Evolutionary conservation across 192 early-diverging fungal species (phyloP).

Genomic region (Mortierella antarctica): DNA sequence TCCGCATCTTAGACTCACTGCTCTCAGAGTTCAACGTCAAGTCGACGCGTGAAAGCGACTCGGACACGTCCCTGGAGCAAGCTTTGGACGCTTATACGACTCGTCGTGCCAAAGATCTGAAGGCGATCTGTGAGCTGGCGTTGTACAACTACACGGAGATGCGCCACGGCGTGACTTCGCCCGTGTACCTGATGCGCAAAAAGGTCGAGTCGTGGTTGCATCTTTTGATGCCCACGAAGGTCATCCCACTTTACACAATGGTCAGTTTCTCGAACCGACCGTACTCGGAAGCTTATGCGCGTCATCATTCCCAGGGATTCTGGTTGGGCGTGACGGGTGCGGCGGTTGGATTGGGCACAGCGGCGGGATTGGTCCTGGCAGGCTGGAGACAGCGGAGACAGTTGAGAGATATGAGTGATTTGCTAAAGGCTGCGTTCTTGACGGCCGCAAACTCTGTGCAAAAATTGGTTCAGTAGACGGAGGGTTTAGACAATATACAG

Average conservation of each 20-base stretch:
- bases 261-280: conserved; percentile 91
- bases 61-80: conserved; percentile 46
- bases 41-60: conserved; percentile 21
- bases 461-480: conserved; percentile 30
- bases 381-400: conserved; percentile 38
- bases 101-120: conserved; percentile 76
- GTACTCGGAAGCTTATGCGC: conserved; percentile 76
- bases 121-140: conserved; percentile 93
- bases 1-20: conserved; percentile 70
- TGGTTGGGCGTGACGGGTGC: conserved; percentile 57
- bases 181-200: conserved; percentile 81
- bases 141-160: conserved; percentile 96
- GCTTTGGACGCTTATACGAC: conserved; percentile 82
- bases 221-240: conserved; percentile 68
- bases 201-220: conserved; percentile 83
- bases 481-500: no score
- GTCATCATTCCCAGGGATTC: conserved; percentile 61
- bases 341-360: conserved; percentile 30
- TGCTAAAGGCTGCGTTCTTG: conserved; percentile 37
- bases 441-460: conserved; percentile 22
- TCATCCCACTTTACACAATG: conserved; percentile 97
- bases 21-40: conserved; percentile 66
- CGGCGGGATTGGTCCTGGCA: conserved; percentile 23
- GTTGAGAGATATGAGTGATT: conserved; percentile 11
- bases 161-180: conserved; percentile 83